Conservation (phyloP, 805 yeast genomes). For the Yamadazyma paraphyllophila region DNA sequence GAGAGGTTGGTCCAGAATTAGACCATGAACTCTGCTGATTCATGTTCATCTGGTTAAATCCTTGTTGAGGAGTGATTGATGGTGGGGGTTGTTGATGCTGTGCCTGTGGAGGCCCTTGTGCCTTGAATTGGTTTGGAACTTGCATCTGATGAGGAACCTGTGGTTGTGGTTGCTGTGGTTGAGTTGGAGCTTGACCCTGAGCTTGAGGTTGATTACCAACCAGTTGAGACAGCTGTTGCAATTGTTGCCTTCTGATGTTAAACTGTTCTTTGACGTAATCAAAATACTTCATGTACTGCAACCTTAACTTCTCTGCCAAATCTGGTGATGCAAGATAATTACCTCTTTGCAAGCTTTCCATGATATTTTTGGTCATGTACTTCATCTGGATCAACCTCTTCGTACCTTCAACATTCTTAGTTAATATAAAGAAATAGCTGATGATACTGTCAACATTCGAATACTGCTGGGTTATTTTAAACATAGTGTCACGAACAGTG, state of each 20-base stretch:
- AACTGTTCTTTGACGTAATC: slow-evolving; percentile 69
- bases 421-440: slow-evolving; percentile 73
- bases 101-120: background rate
- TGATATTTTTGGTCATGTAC: slow-evolving; percentile 71
- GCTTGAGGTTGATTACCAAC: no score
- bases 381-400: slow-evolving; percentile 75
- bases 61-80: background rate
- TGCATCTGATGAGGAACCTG: background rate
- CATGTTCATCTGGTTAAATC: slow-evolving; percentile 7
- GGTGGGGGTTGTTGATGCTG: background rate
- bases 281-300: slow-evolving; percentile 72
- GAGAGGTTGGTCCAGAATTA: slow-evolving; percentile 8
- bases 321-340: slow-evolving; percentile 71
- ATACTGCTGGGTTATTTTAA: slow-evolving; percentile 56
- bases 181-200: background rate
- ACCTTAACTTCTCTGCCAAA: slow-evolving; percentile 63
- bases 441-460: slow-evolving; percentile 71
- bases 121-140: slow-evolving; percentile 1
- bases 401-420: slow-evolving; percentile 74
- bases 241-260: slow-evolving; percentile 35
- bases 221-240: slow-evolving; percentile 13
- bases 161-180: slow-evolving; percentile 1
- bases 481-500: slow-evolving; percentile 53
- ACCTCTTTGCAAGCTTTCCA: slow-evolving; percentile 65
- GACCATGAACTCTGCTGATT: slow-evolving; percentile 4